Evolutionary conservation across 768 basidiomycete genomes (phyloP).

Genomic region (Mycena chlorophos): DNA sequence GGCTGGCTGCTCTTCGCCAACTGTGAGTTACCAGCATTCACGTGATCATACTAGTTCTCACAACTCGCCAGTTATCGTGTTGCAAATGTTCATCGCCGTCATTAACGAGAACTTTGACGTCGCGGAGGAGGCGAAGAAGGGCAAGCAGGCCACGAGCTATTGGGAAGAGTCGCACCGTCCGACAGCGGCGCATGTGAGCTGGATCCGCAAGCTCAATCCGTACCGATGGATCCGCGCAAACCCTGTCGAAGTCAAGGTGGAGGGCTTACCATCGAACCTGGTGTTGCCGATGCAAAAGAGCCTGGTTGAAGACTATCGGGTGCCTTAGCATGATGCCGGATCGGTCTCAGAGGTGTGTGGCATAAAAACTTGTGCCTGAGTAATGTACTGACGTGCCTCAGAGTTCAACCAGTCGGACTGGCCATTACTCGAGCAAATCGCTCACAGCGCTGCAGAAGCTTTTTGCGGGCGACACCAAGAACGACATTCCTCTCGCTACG

Average conservation of each 20-base stretch:
- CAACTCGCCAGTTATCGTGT: conserved; percentile 65
- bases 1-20: conserved; percentile 92
- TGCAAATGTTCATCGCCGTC: conserved; percentile 97
- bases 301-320: conserved; percentile 59
- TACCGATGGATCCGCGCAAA: conserved; percentile 81
- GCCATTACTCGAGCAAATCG: conserved; percentile 57
- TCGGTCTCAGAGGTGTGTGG: conserved; percentile 13
- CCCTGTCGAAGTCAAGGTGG: conserved; percentile 70
- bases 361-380: background rate
- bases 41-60: conserved; percentile 2
- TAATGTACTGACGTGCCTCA: conserved; percentile 1
- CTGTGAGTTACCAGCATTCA: conserved; percentile 54
- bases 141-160: conserved; percentile 73
- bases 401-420: conserved; percentile 27
- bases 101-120: conserved; percentile 95
- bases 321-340: conserved; percentile 35
- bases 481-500: conserved; percentile 62
- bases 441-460: conserved; percentile 62
- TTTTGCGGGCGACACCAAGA: conserved; percentile 57
- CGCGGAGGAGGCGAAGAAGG: conserved; percentile 87
- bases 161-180: conserved; percentile 56
- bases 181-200: conserved; percentile 50
- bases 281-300: conserved; percentile 80
- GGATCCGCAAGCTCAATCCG: conserved; percentile 80
- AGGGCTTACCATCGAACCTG: conserved; percentile 68